Evolutionary conservation across 768 basidiomycete species (phyloP).

Genomic region (Amanita fuliginea): DNA sequence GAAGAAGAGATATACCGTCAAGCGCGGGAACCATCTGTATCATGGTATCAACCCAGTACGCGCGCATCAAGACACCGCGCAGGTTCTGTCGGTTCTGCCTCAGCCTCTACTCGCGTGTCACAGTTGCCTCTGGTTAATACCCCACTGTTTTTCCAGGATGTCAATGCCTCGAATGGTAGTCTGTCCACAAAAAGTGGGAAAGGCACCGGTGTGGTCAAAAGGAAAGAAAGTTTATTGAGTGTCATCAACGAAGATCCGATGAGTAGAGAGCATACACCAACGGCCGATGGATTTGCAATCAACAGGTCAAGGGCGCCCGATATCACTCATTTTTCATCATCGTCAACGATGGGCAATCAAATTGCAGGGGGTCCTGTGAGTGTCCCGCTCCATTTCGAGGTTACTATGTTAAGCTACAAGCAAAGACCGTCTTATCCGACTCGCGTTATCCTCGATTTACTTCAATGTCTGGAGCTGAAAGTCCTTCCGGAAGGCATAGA

Average conservation of each 20-base stretch:
- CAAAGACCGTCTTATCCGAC: neutral
- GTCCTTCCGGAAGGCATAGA: neutral
- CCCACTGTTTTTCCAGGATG: neutral
- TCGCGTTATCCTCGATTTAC: neutral
- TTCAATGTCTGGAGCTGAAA: neutral
- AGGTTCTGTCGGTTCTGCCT: conserved; percentile 14
- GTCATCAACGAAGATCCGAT: conserved; percentile 29
- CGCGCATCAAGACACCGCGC: conserved; percentile 13
- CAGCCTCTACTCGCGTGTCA: conserved; percentile 22
- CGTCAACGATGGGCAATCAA: neutral
- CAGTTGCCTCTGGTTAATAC: conserved; percentile 24
- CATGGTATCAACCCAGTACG: conserved; percentile 21
- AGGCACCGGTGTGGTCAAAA: conserved; percentile 6
- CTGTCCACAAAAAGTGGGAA: conserved; percentile 16
- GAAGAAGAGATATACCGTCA: conserved; percentile 13
- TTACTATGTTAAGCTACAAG: neutral
- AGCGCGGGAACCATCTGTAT: conserved; percentile 9
- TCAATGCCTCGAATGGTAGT: conserved; percentile 9
- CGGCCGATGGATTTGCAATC: conserved; percentile 7
- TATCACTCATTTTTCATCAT: neutral
- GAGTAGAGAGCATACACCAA: conserved; percentile 21
- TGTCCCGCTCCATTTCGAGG: neutral
- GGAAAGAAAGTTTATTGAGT: conserved; percentile 19
- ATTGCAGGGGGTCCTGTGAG: neutral
- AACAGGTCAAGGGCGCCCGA: neutral